Evolutionary conservation across 1,284 basidiomycete species (phyloP).

Genomic region (Naganishia sp.): DNA sequence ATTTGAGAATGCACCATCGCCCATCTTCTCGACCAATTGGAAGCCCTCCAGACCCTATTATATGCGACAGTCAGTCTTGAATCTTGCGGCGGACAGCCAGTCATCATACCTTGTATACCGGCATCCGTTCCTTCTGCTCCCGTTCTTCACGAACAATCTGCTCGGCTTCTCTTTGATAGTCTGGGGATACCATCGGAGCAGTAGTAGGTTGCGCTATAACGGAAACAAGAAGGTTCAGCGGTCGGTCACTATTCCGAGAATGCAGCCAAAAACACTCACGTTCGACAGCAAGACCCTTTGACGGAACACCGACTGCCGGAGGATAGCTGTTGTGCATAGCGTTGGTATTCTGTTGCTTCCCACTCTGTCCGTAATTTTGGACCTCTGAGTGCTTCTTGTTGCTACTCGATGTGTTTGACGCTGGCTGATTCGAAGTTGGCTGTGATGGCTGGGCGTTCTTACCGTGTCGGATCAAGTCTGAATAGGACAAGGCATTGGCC

Average conservation of each 20-base stretch:
- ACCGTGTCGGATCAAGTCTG: conserved; percentile 68
- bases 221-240: background rate
- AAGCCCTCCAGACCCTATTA: conserved; percentile 75
- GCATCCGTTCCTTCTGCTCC: conserved; percentile 73
- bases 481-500: conserved; percentile 11
- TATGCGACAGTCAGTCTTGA: conserved; percentile 12
- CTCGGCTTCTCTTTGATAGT: conserved; percentile 64
- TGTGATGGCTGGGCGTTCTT: conserved; percentile 67
- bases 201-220: conserved; percentile 43
- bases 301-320: conserved; percentile 39
- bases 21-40: conserved; percentile 86
- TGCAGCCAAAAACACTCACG: background rate
- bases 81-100: conserved; percentile 7
- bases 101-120: conserved; percentile 63
- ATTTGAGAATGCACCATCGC: conserved; percentile 97
- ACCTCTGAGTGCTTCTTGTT: conserved; percentile 13
- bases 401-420: conserved; percentile 2
- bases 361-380: background rate
- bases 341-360: conserved; percentile 43
- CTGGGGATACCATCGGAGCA: conserved; percentile 48
- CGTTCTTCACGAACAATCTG: conserved; percentile 77
- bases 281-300: conserved; percentile 15
- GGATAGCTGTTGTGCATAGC: conserved; percentile 33
- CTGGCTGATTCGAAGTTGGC: conserved; percentile 15
- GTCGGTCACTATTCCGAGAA: background rate